Conservation (phyloP, 1,139 yeast genomes). For the Candida anutae region DNA sequence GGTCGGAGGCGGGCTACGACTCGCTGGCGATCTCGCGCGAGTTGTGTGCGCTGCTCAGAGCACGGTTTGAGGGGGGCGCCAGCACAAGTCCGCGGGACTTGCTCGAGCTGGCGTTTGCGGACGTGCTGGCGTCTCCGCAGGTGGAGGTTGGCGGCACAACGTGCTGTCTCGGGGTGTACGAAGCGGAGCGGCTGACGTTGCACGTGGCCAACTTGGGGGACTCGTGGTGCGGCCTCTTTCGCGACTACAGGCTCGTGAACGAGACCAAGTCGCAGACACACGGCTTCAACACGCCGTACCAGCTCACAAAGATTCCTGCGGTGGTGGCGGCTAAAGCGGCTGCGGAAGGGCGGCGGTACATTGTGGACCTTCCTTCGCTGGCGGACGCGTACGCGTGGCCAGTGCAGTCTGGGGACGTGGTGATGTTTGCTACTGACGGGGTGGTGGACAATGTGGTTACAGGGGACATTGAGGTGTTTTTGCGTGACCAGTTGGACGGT, state of each 20-base stretch:
- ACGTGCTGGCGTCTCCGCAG: constrained; percentile 44
- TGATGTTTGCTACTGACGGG: constrained; percentile 89
- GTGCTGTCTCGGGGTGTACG: constrained; percentile 74
- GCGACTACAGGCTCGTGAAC: constrained; percentile 52
- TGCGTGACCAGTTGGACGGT: constrained; percentile 34
- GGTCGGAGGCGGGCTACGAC: constrained; percentile 90
- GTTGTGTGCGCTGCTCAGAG: constrained; percentile 39
- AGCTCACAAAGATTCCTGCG: constrained; percentile 76
- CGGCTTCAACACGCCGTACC: constrained; percentile 87
- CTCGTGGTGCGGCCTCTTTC: constrained; percentile 86
- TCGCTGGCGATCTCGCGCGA: constrained; percentile 76
- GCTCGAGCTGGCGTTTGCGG: constrained; percentile 37
- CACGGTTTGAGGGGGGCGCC: constrained; percentile 16
- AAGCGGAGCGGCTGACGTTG: constrained; percentile 37
- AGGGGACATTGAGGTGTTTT: constrained; percentile 60
- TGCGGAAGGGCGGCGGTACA: constrained; percentile 49
- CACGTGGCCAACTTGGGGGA: constrained; percentile 83
- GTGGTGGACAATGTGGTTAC: constrained; percentile 78
- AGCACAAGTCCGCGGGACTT: background rate
- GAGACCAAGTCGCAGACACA: constrained; percentile 79
- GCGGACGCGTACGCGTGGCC: constrained; percentile 45
- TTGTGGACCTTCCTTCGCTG: constrained; percentile 48
- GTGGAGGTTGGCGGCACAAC: constrained; percentile 96
- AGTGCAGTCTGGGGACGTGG: constrained; percentile 60
- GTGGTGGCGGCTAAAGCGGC: constrained; percentile 50